Evolutionary conservation across 2,329 filamentous ascomycete genomes (phyloP).

Genomic region (Fusarium sterilihyphosum): DNA sequence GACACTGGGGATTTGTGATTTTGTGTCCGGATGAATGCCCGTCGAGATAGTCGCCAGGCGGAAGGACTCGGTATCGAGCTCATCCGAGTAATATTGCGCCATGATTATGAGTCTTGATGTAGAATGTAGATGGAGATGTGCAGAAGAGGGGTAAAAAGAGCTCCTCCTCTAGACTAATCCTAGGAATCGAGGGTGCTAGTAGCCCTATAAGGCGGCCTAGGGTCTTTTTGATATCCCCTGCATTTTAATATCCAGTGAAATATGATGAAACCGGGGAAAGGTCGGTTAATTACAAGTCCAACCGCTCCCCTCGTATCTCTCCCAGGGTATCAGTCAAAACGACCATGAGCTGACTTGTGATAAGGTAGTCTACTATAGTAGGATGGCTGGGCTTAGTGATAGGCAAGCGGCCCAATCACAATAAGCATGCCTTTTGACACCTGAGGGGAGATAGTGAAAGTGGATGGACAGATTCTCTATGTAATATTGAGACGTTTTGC

Average conservation of each 20-base stretch:
- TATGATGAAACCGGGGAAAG: background rate
- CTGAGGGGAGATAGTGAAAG: background rate
- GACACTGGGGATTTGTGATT: background rate
- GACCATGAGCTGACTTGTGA: background rate
- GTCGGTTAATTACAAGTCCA: background rate
- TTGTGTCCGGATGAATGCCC: accelerated
- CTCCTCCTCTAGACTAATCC: too few species aligned
- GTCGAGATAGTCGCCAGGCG: background rate
- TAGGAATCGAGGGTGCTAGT: too few species aligned
- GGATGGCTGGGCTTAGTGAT: background rate
- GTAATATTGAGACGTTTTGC: background rate
- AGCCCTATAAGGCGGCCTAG: background rate
- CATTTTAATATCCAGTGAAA: accelerated
- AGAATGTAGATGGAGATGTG: background rate
- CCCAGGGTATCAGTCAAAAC: background rate
- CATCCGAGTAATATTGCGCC: background rate
- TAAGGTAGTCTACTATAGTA: background rate
- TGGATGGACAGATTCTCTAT: background rate
- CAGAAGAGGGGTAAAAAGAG: background rate
- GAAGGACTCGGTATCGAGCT: background rate
- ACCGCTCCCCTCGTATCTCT: background rate
- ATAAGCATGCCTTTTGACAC: background rate
- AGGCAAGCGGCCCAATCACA: background rate
- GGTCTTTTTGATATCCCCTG: background rate
- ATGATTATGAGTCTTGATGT: background rate